phyloP scores from a whole-genome alignment of 2,329 filamentous ascomycete genomes.

The Purpureocillium lavendulum region DNA sequence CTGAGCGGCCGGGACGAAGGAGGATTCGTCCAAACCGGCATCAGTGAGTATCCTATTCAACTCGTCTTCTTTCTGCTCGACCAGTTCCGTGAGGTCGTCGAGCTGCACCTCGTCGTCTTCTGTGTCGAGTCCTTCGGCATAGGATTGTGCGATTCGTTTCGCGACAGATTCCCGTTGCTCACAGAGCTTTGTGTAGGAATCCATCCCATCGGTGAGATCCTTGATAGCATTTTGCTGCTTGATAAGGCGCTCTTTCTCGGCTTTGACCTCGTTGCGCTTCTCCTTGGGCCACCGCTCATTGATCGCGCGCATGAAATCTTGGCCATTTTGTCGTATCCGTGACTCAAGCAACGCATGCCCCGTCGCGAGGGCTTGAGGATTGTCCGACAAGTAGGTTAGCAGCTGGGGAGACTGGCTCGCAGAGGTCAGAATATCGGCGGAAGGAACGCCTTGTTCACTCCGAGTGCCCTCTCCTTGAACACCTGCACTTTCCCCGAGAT shows the following conservation, averaged over 20 bases:
- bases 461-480: neutral
- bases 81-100: slow-evolving; percentile 36
- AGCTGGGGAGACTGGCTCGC: slow-evolving; percentile 18
- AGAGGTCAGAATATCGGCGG: neutral
- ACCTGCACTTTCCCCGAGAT: neutral
- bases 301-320: slow-evolving; percentile 38
- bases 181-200: slow-evolving; percentile 31
- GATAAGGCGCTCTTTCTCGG: slow-evolving; percentile 38
- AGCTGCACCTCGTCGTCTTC: slow-evolving; percentile 41
- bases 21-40: slow-evolving; percentile 34
- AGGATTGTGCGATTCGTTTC: slow-evolving; percentile 38
- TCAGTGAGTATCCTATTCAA: slow-evolving; percentile 32
- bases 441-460: neutral
- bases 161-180: slow-evolving; percentile 37
- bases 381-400: slow-evolving; percentile 19
- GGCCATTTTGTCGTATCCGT: slow-evolving; percentile 36
- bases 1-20: slow-evolving; percentile 1
- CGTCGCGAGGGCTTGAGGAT: slow-evolving; percentile 22
- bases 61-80: slow-evolving; percentile 33
- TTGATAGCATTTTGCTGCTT: slow-evolving; percentile 37
- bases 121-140: slow-evolving; percentile 41
- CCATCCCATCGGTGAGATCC: slow-evolving; percentile 30
- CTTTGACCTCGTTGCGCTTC: slow-evolving; percentile 37
- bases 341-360: slow-evolving; percentile 30
- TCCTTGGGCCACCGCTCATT: slow-evolving; percentile 36